These are phyloP conservation scores for Inosperma sp. DNA, from an alignment of 768 basidiomycete species.

Conservation along the genomic window DNA sequence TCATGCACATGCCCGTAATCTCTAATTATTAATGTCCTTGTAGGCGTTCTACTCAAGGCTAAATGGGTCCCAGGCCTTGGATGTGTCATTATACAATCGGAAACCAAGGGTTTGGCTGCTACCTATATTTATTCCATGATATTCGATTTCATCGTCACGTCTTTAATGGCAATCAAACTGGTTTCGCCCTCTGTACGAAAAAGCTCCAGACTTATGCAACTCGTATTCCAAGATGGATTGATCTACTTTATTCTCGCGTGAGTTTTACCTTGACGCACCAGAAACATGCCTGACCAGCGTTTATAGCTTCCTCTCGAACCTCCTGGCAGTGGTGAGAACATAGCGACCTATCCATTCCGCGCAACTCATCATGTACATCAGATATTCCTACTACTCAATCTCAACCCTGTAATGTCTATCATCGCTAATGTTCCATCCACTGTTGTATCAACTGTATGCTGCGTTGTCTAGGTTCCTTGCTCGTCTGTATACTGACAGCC, in stretches of 20 bases:
- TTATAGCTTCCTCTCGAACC: slow-evolving; percentile 59
- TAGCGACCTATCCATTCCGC: not conserved
- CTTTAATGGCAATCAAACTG: slow-evolving; percentile 61
- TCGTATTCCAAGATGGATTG: slow-evolving; percentile 66
- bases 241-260: slow-evolving; percentile 71
- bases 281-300: not conserved
- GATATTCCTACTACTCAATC: slow-evolving; percentile 60
- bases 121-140: slow-evolving; percentile 72
- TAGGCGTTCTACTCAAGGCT: slow-evolving; percentile 59
- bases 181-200: slow-evolving; percentile 35
- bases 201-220: slow-evolving; percentile 52
- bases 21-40: too few species aligned
- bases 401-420: slow-evolving; percentile 67
- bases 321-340: slow-evolving; percentile 54
- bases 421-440: slow-evolving; percentile 70
- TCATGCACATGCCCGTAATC: too few species aligned
- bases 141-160: slow-evolving; percentile 64
- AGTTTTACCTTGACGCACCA: too few species aligned
- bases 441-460: slow-evolving; percentile 54
- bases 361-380: slow-evolving; percentile 15
- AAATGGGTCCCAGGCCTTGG: slow-evolving; percentile 44
- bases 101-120: slow-evolving; percentile 54
- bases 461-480: not conserved
- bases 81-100: slow-evolving; percentile 55
- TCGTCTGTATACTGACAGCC: not conserved